Evolutionary conservation across 1,139 yeast genomes (phyloP), one percentile per base, ranked within the genome.

Genomic region (Debaryomyces coudertii): DNA sequence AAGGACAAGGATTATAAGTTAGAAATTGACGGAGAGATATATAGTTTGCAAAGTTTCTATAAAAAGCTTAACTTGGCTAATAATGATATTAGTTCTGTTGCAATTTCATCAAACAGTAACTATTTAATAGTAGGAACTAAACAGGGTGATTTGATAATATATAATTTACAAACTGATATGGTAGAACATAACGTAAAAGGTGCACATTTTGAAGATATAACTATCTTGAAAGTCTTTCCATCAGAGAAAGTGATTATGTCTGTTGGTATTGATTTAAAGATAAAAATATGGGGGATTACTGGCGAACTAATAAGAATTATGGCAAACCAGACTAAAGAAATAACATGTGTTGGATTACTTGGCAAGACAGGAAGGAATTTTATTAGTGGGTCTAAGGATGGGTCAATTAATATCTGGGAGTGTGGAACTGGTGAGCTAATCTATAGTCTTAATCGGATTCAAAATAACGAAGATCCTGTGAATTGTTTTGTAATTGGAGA

Each of bases 301-400:
- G 74, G 74, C 43, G 53, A 71, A 2, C 78, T 83, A 1, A 54
- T 55, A 1, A 62, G 90, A 40, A 66, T 74, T 0, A 69, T 85
- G 49, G 45, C 49, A 2, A 79, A 79, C 1, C 89, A 83, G 46
- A 69, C 56, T 14, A 56, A 58, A 1, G 63, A 73, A 2, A 68
- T 85, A 14, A 74, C 79, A 1, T 82, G 71, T 48, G 50, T 79
- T 2, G 71, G 62, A 3, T 54, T 82, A 43, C 64, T 87, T 24
- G 90, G 82, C 0, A 63, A 79, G 15, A 42, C 40, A 14, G 95
- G 95, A 1, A 65, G 93, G 29, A 85, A 87, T 55, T 69, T 87
- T 49, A 51, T 85, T 23, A 75, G 80, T 1, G 68, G 79, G 3
- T 73, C 81, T 8, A 45, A 52, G 5, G 87, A 83, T 56, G 87